A percentile compares a stretch with the other conserved stretches of the same genome.
These are phyloP conservation scores for Calycina marina DNA, from an alignment of 2,329 filamentous ascomycete species.

Conservation along the genomic window DNA sequence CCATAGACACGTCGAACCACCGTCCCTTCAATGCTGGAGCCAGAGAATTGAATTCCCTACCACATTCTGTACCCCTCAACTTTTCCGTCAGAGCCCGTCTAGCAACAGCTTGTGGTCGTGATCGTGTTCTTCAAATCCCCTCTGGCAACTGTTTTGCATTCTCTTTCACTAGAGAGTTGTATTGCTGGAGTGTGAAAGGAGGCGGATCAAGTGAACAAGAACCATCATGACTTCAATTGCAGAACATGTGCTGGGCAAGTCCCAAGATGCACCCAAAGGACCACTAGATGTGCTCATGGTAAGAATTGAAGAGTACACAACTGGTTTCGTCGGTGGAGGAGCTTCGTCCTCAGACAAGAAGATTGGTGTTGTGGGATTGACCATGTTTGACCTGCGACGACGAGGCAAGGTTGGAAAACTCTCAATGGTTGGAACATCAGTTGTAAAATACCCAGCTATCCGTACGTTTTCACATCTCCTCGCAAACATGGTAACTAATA, in stretches of 20 bases:
- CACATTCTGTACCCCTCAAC: no score
- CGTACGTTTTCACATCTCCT: slow-evolving; percentile 34
- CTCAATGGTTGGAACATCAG: slow-evolving; percentile 81
- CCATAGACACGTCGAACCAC: no score
- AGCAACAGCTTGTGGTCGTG: no score
- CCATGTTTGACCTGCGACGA: slow-evolving; percentile 75
- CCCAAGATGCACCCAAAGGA: slow-evolving; percentile 1
- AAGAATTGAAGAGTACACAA: slow-evolving; percentile 93
- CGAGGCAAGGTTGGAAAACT: slow-evolving; percentile 77
- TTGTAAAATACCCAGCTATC: slow-evolving; percentile 82
- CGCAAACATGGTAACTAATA: neutral
- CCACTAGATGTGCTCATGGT: slow-evolving; percentile 23
- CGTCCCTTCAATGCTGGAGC: no score
- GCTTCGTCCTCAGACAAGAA: slow-evolving; percentile 89
- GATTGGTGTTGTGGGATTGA: slow-evolving; percentile 82
- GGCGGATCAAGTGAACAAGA: neutral
- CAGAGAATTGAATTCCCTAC: no score
- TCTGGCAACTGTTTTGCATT: no score
- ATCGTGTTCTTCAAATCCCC: no score
- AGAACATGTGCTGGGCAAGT: neutral
- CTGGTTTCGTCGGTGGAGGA: slow-evolving; percentile 75
- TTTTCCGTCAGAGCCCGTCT: no score
- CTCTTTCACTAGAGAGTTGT: no score
- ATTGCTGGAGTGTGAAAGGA: no score
- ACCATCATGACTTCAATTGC: neutral